phyloP scores from a whole-genome alignment of 2,329 filamentous ascomycete species.

The Phialocephala subalpina region DNA sequence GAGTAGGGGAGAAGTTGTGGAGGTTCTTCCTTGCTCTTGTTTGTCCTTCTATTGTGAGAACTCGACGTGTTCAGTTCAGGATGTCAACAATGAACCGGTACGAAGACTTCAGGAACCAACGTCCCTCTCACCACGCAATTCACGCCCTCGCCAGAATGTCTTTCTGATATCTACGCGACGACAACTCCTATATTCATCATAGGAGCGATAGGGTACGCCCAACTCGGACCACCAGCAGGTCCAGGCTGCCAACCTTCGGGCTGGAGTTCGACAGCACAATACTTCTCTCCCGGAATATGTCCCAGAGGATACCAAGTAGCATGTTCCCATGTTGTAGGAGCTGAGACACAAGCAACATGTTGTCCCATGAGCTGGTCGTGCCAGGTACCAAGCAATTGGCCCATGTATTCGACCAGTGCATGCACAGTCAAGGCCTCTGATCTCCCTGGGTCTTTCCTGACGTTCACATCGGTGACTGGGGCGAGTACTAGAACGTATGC shows the following conservation, averaged over 20 bases:
- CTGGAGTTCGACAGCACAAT: background rate
- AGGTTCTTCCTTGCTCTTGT: background rate
- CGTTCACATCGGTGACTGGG: constrained; percentile 6
- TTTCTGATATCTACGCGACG: background rate
- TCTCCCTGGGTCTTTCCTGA: background rate
- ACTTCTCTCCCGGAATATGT: constrained; percentile 10
- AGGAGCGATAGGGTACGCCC: background rate
- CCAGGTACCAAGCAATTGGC: constrained; percentile 6
- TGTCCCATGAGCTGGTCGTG: constrained; percentile 8
- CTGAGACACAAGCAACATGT: constrained; percentile 10
- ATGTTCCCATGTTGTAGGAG: constrained; percentile 7
- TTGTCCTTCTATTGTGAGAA: background rate
- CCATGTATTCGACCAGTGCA: constrained; percentile 4
- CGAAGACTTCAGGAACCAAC: background rate
- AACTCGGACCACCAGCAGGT: constrained; percentile 4
- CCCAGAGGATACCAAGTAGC: constrained; percentile 10
- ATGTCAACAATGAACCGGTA: background rate
- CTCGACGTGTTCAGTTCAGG: background rate
- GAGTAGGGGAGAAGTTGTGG: no score
- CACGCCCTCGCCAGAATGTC: background rate
- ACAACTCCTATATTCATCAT: constrained; percentile 3
- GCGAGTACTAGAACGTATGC: constrained; percentile 1
- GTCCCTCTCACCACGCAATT: constrained; percentile 8
- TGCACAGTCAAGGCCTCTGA: constrained; percentile 3
- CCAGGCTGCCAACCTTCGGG: constrained; percentile 1